Conservation (phyloP, 2,329 filamentous ascomycete genomes). For the Trichoderma afroharzianum region DNA sequence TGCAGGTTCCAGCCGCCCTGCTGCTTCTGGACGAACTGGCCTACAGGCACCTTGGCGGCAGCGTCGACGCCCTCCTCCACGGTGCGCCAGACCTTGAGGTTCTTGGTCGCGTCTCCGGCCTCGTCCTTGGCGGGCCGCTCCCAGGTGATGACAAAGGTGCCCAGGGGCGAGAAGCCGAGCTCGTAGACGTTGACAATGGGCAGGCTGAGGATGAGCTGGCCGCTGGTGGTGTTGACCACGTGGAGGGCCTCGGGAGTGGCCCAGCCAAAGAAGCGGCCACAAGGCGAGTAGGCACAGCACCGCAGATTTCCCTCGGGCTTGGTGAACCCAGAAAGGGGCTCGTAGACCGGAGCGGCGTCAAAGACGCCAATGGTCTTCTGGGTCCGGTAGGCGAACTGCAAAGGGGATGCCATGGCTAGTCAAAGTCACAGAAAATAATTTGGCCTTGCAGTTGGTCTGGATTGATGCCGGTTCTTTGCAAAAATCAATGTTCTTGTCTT, state of each 20-base stretch:
- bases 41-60: conserved; percentile 69
- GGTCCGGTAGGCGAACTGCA: conserved; percentile 96
- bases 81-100: conserved; percentile 93
- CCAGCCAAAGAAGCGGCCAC: conserved; percentile 95
- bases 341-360: conserved; percentile 86
- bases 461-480: conserved; percentile 11
- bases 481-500: conserved; percentile 14
- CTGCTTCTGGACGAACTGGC: conserved; percentile 91
- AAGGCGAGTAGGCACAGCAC: conserved; percentile 92
- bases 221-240: conserved; percentile 76
- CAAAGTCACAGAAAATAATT: conserved; percentile 67
- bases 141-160: conserved; percentile 94
- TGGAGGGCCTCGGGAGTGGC: conserved; percentile 82
- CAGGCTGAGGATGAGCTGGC: conserved; percentile 70
- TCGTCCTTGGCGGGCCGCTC: conserved; percentile 91
- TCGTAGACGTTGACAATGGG: conserved; percentile 85
- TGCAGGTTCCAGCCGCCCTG: conserved; percentile 97
- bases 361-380: conserved; percentile 94
- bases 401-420: conserved; percentile 89
- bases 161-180: conserved; percentile 86
- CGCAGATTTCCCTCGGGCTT: conserved; percentile 92
- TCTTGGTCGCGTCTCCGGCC: conserved; percentile 88
- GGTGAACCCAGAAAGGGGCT: conserved; percentile 74
- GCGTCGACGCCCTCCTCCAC: conserved; percentile 63
- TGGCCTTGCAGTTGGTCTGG: conserved; percentile 14